These are phyloP conservation scores for Maudiozyma turicensis DNA, from an alignment of 805 yeast genomes.

Conservation along the genomic window DNA sequence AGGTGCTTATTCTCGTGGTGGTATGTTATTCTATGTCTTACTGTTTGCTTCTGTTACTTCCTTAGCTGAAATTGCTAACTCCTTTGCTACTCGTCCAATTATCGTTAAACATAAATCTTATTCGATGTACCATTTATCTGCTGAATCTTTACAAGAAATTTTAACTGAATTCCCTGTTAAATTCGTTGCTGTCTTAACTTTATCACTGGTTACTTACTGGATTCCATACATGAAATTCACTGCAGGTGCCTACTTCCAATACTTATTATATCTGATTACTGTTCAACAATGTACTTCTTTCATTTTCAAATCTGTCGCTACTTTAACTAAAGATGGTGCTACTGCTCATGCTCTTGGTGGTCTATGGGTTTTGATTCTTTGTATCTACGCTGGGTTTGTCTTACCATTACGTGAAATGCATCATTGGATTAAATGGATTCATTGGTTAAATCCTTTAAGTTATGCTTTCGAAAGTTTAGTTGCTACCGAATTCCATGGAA, in stretches of 20 bases:
- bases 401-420: constrained; percentile 38
- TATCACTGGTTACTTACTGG: constrained; percentile 43
- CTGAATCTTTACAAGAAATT: constrained; percentile 50
- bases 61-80: constrained; percentile 49
- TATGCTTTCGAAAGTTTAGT: constrained; percentile 46
- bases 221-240: constrained; percentile 41
- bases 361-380: constrained; percentile 43
- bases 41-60: constrained; percentile 52
- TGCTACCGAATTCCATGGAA: constrained; percentile 46
- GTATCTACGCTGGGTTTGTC: constrained; percentile 50
- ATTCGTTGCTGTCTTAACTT: constrained; percentile 38
- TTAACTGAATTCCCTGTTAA: constrained; percentile 50
- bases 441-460: constrained; percentile 39
- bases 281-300: constrained; percentile 45
- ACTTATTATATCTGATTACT: constrained; percentile 36
- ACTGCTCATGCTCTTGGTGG: constrained; percentile 51
- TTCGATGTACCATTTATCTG: constrained; percentile 54
- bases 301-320: constrained; percentile 45
- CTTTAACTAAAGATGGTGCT: constrained; percentile 42
- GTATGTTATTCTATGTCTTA: constrained; percentile 50
- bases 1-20: constrained; percentile 56
- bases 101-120: constrained; percentile 56
- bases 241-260: constrained; percentile 48
- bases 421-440: constrained; percentile 55
- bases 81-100: constrained; percentile 54